Base-by-base conservation (phyloP, 2,329 filamentous ascomycete genomes). In the Chaetomium sp. region DNA sequence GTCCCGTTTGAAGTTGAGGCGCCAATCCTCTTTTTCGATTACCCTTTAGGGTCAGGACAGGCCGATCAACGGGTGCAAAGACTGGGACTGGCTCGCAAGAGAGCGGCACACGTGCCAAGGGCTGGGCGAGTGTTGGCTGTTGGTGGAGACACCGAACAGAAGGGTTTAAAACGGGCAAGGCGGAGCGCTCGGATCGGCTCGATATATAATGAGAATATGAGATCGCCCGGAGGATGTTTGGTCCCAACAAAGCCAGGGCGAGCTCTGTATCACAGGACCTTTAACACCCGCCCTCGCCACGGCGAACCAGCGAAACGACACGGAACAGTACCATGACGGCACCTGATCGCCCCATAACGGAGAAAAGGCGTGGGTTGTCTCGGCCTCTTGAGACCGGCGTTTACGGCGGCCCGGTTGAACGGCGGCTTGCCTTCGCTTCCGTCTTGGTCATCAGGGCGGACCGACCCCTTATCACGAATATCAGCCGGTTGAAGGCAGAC, bases 1-100 rank as follows among this genome's bases (percentile, higher is more conserved):
- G 42, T 53, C 12, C 33, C 35, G 61, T 63, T 54, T 63, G 61
- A 55, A 23, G 55, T 59, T 63, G 23, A 63, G 47, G 35, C 27
- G 61, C 61, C 61, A 63, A 63, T 59, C 47, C 61, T 54, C 25
- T 45, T 45, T 54, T 12, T 27, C 19, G 10, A 59, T 58, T 54
- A 54, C 25, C 61, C 35, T 38, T 47, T 45, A 3, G 13, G 27
- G 10, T 4, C 38, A 45, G 4, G 21, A 62, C 12, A 1, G 13
- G 59, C 31, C 50, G 59, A 56, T 62, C 51, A 38, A 23, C 35
- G 19, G 19, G 29, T 59, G n/a, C 57, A 31, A 33, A 25, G 19
- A 47, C 35, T 59, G 27, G 45, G 23, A 50, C 57, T 47, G 35
- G 59, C 8, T 56, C 23, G 10, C 21, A 19, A 21, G 33, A 25